Evolutionary conservation across 2,329 filamentous ascomycete genomes (phyloP), one percentile per base, ranked within the genome.

Genomic region (Lachnellula cervina): DNA sequence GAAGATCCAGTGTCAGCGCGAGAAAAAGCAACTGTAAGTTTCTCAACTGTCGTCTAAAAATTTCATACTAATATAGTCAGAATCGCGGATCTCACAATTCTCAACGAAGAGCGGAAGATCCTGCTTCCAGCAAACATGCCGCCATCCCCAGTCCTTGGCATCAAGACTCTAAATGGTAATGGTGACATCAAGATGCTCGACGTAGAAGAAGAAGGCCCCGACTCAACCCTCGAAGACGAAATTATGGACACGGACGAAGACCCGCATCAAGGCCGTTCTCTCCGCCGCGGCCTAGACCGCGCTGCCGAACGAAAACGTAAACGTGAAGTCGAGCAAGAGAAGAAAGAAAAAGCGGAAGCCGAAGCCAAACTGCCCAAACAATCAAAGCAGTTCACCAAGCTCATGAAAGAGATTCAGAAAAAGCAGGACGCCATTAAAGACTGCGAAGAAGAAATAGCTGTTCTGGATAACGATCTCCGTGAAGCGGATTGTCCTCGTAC

Each of bases 401-500:
- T 97, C 1, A 71, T 96, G 49, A 91, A 90, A 66, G 90, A 95
- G 59, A 96, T 97, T 56, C 86, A 93, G 60, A 90, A 92, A 70
- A 89, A 93, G 69, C 89, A 95, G 67, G 84, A 87, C 0, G 78
- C 85, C 45, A 86, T 99, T 67, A 84, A 84, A 68, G 82, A 88
- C 51, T 90, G 88, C 67, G 93, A 99, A 70, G 87, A 88, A 5
- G 87, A 93, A 66, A 95, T 99, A 61, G 84, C 84, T 3, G 81
- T 87, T 34, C 83, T 96, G 51, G 93, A 97, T 65, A 92, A 95
- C 66, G 92, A 97, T 69, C 79, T 99, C 46, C 88, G 94, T 51
- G 93, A 97, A 73, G 91, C 92, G 42, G 90, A 97, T 71, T 96
- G 93, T 66, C 90, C 92, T 37, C 87, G 94, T 59, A 96, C 92